A percentile compares a stretch with the other conserved stretches of the same genome.
phyloP scores from a whole-genome alignment of 2,329 filamentous ascomycete species.

The Trichoderma pleuroti region DNA sequence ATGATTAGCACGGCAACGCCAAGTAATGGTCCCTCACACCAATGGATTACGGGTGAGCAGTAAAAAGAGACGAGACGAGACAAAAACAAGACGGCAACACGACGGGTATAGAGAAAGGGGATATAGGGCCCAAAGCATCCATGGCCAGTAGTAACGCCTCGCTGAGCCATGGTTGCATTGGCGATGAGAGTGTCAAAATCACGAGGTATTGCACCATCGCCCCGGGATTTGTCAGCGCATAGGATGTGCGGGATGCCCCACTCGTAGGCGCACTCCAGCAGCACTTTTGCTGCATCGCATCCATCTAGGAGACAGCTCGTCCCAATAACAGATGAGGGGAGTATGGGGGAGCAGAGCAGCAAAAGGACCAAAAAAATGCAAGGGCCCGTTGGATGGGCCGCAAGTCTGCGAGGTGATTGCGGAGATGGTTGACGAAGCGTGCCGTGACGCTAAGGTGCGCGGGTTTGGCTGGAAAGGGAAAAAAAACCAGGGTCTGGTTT shows the following conservation, averaged over 20 bases:
- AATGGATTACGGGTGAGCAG: not conserved
- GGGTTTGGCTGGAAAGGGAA: slow-evolving; percentile 8
- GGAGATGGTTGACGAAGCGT: slow-evolving; percentile 6
- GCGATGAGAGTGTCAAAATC: slow-evolving; percentile 35
- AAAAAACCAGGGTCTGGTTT: not conserved
- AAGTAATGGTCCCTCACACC: not conserved
- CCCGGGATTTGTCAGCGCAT: slow-evolving; percentile 43
- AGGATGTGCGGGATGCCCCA: slow-evolving; percentile 20
- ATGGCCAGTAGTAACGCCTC: slow-evolving; percentile 10
- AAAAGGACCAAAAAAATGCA: slow-evolving; percentile 10
- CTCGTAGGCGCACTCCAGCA: slow-evolving; percentile 21
- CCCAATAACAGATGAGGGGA: slow-evolving; percentile 6
- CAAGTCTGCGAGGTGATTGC: not conserved
- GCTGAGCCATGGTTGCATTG: slow-evolving; percentile 5
- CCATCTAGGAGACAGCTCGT: slow-evolving; percentile 8
- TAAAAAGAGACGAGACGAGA: not conserved
- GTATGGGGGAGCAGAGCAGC: slow-evolving; percentile 10
- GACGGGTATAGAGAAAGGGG: slow-evolving; percentile 4
- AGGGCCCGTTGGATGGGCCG: slow-evolving; percentile 1
- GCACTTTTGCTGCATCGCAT: slow-evolving; percentile 26
- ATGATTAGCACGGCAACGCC: slow-evolving; percentile 13
- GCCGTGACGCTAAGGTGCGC: slow-evolving; percentile 1
- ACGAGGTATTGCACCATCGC: slow-evolving; percentile 62
- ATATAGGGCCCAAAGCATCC: slow-evolving; percentile 7
- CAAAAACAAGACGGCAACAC: not conserved